A percentile compares a stretch with the other conserved stretches of the same genome.
phyloP scores from a whole-genome alignment of 345 rosid genomes.

The Angophora floribunda region DNA sequence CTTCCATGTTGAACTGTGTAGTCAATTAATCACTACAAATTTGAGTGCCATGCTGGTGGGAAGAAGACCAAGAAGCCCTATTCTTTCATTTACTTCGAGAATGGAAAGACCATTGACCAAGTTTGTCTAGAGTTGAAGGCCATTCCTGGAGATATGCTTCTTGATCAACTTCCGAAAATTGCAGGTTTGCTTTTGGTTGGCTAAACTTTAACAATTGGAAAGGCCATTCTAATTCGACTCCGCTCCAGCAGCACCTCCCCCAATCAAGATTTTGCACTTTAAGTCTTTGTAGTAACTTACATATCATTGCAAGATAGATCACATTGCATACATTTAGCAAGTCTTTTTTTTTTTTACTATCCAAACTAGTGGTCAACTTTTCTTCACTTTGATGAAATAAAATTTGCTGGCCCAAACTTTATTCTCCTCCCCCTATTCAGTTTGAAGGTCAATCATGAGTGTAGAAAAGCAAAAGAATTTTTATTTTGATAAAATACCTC shows the following conservation, averaged over 20 bases:
- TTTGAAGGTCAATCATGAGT: background rate
- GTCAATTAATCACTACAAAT: background rate
- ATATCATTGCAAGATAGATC: background rate
- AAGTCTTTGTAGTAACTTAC: background rate
- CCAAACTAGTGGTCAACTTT: background rate
- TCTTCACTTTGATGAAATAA: background rate
- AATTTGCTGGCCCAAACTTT: background rate
- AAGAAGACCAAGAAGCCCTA: background rate
- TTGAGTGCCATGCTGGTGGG: background rate
- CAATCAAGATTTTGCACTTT: background rate
- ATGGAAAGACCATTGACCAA: background rate
- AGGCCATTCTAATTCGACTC: background rate
- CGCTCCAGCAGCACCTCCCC: background rate
- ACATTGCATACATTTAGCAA: background rate
- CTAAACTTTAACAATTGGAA: background rate
- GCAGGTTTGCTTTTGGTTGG: background rate
- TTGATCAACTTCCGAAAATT: background rate
- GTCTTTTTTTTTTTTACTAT: background rate
- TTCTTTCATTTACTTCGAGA: background rate
- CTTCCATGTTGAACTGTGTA: background rate
- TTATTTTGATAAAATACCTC: background rate
- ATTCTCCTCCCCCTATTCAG: background rate
- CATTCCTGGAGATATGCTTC: background rate
- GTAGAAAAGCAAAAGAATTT: background rate
- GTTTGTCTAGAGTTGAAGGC: background rate